Evolutionary conservation across 2,329 filamentous ascomycete species (phyloP), one percentile per base, ranked within the genome.

Genomic region (Aotearoamyces nothofagi): DNA sequence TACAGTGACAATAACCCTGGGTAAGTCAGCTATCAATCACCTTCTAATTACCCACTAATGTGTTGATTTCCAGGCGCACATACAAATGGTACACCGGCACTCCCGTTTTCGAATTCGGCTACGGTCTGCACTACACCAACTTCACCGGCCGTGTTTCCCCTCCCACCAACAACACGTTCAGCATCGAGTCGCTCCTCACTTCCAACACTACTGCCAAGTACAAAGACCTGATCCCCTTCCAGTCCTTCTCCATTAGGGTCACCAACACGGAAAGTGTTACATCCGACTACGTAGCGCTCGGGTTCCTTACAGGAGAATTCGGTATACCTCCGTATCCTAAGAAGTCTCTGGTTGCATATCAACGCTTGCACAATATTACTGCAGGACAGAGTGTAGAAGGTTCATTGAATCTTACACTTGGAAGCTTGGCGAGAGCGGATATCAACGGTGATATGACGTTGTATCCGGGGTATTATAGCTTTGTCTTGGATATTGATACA

Each of bases 61-160:
- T 16, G 8, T 9, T 28, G 9, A 15, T 22, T 11, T 8, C 66
- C 66, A 12, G n/a, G n/a, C 51, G 66, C 5, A 74, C 69, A 0
- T 72, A 74, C 39, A 61, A 57, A 37, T 74, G 66, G 66, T 73
- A 66, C 43, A 53, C 55, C 4, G 54, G 55, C 16, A 49, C 51
- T n/a, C 53, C 61, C 0, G 54, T 68, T 3, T 57, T 61, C 27
- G 56, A 57, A 0, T 74, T 71, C 32, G 69, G 66, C 2, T 55
- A 56, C 33, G 69, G 68, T 0, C 39, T 71, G 33, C 66, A 72
- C 41, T 73, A 72, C 47, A 73, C 67, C 4, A 63, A 48, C 20
- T 72, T 73, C 38, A 36, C 41, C 9, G 42, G 48, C 5, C 36
- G 39, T 9, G 22, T 26, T 22, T 11, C 17, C 5, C 10, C 26